These are phyloP conservation scores for Verticillium tricorpus DNA, from an alignment of 2,329 filamentous ascomycete genomes.

Conservation along the genomic window DNA sequence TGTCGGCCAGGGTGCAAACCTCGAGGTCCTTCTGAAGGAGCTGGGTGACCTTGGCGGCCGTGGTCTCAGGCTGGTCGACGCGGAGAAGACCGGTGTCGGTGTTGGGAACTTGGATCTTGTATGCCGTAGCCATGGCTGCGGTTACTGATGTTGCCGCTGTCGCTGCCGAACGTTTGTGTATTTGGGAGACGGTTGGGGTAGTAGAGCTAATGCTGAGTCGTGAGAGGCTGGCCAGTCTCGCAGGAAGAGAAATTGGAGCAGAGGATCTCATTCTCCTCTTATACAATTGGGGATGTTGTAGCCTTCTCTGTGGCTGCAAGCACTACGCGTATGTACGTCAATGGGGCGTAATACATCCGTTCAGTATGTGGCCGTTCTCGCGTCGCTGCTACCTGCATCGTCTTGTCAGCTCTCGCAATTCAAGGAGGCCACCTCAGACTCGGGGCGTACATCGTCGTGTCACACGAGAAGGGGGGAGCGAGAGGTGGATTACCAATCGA, in stretches of 20 bases:
- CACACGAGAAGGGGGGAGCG: too few relatives aligned
- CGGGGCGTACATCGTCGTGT: too few relatives aligned
- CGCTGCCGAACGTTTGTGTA: background rate
- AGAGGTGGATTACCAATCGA: background rate
- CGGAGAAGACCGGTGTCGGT: conserved; percentile 47
- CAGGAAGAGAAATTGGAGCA: background rate
- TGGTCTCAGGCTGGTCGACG: conserved; percentile 46
- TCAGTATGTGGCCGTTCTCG: too few relatives aligned
- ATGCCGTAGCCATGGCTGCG: conserved; percentile 39
- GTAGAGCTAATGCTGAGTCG: background rate
- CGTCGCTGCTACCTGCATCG: too few relatives aligned
- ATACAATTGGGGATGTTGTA: background rate
- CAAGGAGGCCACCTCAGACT: too few relatives aligned
- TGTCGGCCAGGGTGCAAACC: conserved; percentile 22
- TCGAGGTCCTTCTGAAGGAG: conserved; percentile 74
- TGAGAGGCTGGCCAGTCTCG: background rate
- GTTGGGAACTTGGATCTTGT: conserved; percentile 41
- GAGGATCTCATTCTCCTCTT: background rate
- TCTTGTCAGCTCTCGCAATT: too few relatives aligned
- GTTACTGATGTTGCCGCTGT: background rate
- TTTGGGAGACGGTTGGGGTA: background rate
- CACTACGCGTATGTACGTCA: background rate
- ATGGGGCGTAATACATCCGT: background rate
- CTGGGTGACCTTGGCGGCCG: conserved; percentile 59
- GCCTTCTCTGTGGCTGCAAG: background rate